Conservation (phyloP, 805 yeast genomes). For the Candida tibetensis region DNA sequence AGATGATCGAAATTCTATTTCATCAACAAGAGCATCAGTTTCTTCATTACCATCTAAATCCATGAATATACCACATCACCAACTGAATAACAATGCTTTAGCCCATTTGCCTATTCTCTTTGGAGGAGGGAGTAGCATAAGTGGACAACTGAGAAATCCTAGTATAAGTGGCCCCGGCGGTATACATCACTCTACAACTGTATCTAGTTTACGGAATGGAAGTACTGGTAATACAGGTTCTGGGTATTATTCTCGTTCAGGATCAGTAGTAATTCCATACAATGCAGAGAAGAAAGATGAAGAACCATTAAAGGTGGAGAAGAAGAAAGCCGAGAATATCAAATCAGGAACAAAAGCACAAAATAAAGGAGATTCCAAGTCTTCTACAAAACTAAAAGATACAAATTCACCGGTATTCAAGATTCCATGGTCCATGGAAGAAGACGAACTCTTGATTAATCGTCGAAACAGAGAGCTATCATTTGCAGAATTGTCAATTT, state of each 20-base stretch:
- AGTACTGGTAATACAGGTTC: conserved; percentile 28
- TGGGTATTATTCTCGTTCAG: conserved; percentile 37
- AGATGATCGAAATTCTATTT: conserved; percentile 37
- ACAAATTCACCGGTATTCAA: conserved; percentile 19
- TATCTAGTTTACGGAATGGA: conserved; percentile 41
- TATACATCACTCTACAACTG: conserved; percentile 31
- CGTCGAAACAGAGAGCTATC: conserved; percentile 58
- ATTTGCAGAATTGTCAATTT: conserved; percentile 67
- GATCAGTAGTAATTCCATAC: conserved; percentile 37
- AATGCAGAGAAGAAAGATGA: conserved; percentile 27
- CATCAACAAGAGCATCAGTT: conserved; percentile 35
- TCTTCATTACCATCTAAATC: conserved; percentile 43
- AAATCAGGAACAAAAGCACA: background rate
- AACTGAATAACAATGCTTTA: conserved; percentile 34
- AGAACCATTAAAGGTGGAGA: conserved; percentile 18
- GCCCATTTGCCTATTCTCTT: conserved; percentile 44
- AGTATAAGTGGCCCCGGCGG: conserved; percentile 38
- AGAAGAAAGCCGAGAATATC: conserved; percentile 6
- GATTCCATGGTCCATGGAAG: conserved; percentile 59
- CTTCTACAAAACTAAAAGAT: conserved; percentile 1
- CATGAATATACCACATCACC: conserved; percentile 48
- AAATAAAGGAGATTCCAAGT: background rate
- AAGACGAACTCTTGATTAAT: conserved; percentile 63
- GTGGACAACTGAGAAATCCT: conserved; percentile 40
- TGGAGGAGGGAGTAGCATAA: conserved; percentile 39